A percentile compares a stretch with the other conserved stretches of the same genome.
Evolutionary conservation across 352 stramenopile genomes (phyloP).

Genomic region (Phytophthora citrophthora): DNA sequence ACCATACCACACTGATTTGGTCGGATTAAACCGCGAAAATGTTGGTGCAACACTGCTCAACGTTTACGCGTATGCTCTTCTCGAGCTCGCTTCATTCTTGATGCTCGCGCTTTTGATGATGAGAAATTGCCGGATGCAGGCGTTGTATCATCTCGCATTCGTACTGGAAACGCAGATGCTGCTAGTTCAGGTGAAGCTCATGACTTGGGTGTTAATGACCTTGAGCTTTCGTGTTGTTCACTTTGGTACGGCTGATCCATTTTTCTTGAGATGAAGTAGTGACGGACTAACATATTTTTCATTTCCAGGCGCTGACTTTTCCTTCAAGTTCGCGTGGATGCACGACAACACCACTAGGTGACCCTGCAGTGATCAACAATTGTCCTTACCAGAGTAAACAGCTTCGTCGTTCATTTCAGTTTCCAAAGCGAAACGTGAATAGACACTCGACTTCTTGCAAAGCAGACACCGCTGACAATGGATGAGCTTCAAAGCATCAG

Average conservation of each 20-base stretch:
- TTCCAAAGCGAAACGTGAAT: slow-evolving; percentile 8
- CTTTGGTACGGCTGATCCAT: slow-evolving; percentile 17
- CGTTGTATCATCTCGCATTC: slow-evolving; percentile 40
- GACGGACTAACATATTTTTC: neutral
- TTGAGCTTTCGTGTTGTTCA: slow-evolving; percentile 33
- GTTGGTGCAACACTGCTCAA: slow-evolving; percentile 14
- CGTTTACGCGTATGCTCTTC: slow-evolving; percentile 23
- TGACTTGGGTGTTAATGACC: slow-evolving; percentile 35
- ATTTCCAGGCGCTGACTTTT: slow-evolving; percentile 30
- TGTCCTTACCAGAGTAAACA: too few species aligned
- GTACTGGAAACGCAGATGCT: slow-evolving; percentile 42
- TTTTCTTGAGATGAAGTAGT: neutral
- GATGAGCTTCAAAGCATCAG: slow-evolving; percentile 52
- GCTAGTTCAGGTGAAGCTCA: slow-evolving; percentile 27
- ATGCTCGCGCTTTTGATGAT: slow-evolving; percentile 26
- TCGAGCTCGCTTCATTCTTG: slow-evolving; percentile 37
- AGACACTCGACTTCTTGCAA: neutral
- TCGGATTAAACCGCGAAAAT: slow-evolving; percentile 3
- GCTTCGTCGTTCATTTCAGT: too few species aligned
- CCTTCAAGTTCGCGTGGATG: slow-evolving; percentile 31
- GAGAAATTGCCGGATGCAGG: slow-evolving; percentile 27
- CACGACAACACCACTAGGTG: neutral
- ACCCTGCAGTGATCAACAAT: neutral
- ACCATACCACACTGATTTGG: slow-evolving; percentile 39
- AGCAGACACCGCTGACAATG: slow-evolving; percentile 24